Evolutionary conservation across 2,329 filamentous ascomycete genomes (phyloP).

Genomic region (Paracorniculantispora psalliotae): DNA sequence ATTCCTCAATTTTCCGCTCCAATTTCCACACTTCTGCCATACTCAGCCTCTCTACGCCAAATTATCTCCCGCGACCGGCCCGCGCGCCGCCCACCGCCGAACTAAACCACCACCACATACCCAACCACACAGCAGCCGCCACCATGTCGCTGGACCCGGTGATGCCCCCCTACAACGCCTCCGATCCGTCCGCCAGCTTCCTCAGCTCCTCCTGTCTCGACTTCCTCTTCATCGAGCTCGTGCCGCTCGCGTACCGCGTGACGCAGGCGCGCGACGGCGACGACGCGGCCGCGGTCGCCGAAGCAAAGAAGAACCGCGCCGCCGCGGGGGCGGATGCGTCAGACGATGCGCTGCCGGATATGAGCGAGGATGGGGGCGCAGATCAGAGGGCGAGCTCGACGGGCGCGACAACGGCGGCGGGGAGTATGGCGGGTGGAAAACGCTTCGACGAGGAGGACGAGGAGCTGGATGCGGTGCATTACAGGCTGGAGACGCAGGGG

Average conservation of each 20-base stretch:
- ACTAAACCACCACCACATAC: too few species aligned
- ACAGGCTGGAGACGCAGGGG: constrained; percentile 74
- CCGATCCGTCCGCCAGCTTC: constrained; percentile 70
- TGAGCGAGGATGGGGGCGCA: not conserved
- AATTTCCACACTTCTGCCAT: too few species aligned
- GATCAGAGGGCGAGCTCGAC: not conserved
- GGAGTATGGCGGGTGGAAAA: not conserved
- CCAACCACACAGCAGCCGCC: not conserved
- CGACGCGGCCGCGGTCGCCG: constrained; percentile 24
- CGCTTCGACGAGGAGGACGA: constrained; percentile 63
- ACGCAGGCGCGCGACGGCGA: constrained; percentile 64
- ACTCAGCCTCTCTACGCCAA: too few species aligned
- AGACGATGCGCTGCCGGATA: not conserved
- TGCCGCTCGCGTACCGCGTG: constrained; percentile 86
- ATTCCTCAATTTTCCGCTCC: too few species aligned
- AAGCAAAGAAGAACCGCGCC: constrained; percentile 8
- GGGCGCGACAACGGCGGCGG: not conserved
- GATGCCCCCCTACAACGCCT: constrained; percentile 63
- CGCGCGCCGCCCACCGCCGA: too few species aligned
- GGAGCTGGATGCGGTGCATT: constrained; percentile 78
- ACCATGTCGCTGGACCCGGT: constrained; percentile 70
- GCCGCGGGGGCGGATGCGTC: constrained; percentile 4
- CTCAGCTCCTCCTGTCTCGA: constrained; percentile 84
- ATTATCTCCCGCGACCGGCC: too few species aligned
- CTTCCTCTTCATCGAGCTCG: constrained; percentile 92